Conservation (phyloP, 805 yeast species). For the Maudiozyma serrabonitensis region DNA sequence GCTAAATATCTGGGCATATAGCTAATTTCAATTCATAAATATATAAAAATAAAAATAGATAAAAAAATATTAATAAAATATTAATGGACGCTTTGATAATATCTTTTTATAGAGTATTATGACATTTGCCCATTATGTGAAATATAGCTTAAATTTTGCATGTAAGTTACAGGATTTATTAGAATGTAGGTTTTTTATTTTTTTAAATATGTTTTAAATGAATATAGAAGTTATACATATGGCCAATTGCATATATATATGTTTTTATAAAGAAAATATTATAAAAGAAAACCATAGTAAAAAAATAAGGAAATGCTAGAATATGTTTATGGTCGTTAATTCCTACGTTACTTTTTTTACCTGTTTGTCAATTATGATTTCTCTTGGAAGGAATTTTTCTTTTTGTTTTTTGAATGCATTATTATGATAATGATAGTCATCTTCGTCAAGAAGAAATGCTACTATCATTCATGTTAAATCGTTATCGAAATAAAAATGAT, state of each 20-base stretch:
- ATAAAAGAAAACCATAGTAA: too few species aligned
- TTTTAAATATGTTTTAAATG: not conserved
- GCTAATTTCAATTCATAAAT: constrained; percentile 9
- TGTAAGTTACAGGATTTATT: too few species aligned
- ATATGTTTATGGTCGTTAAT: too few species aligned
- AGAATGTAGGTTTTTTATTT: not conserved
- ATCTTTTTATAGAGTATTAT: too few species aligned
- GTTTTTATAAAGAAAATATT: not conserved
- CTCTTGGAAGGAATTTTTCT: not conserved
- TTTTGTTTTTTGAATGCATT: not conserved
- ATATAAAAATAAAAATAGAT: not conserved
- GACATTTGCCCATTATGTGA: too few species aligned
- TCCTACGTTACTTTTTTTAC: too few species aligned
- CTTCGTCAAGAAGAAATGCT: not conserved
- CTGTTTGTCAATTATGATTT: too few species aligned
- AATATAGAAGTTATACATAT: not conserved
- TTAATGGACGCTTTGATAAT: too few species aligned
- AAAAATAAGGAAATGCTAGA: too few species aligned
- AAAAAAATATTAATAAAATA: too few species aligned
- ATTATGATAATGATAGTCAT: not conserved
- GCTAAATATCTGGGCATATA: constrained; percentile 34
- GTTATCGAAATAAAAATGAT: not conserved
- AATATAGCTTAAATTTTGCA: too few species aligned
- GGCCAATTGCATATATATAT: not conserved
- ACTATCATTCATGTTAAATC: not conserved